phyloP scores from a whole-genome alignment of 257 asterid genomes.

The Ligustrum vulgare region DNA sequence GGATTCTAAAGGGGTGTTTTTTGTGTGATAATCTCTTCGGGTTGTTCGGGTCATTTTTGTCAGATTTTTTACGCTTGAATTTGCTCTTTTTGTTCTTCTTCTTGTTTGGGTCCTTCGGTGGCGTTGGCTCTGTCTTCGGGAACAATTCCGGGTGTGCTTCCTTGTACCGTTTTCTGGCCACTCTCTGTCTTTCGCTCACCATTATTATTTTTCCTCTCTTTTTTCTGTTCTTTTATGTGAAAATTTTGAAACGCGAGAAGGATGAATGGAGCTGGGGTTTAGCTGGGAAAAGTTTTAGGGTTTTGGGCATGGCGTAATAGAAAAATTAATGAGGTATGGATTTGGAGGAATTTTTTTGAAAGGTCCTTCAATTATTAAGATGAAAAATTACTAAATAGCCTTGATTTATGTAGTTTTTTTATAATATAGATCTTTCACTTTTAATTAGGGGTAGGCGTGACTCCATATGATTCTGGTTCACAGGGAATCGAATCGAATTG shows the following conservation, averaged over 20 bases:
- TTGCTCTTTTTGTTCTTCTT: constrained; percentile 41
- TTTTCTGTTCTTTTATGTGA: not conserved
- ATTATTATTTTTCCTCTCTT: constrained; percentile 25
- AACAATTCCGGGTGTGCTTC: constrained; percentile 73
- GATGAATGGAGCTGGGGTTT: not conserved
- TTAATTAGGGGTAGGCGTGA: too few relatives aligned
- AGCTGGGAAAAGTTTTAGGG: not conserved
- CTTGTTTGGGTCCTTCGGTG: constrained; percentile 65
- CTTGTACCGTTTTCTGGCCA: constrained; percentile 56
- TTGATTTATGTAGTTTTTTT: too few relatives aligned
- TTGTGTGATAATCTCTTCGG: constrained; percentile 40
- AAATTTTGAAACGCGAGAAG: not conserved
- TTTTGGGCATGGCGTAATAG: not conserved
- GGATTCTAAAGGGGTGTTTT: constrained; percentile 74
- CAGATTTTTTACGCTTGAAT: constrained; percentile 57
- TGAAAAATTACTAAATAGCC: too few relatives aligned
- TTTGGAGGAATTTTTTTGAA: not conserved
- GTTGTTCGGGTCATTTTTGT: constrained; percentile 35
- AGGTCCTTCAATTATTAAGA: not conserved
- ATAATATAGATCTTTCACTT: too few relatives aligned
- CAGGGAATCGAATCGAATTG: too few relatives aligned
- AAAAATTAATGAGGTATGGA: not conserved
- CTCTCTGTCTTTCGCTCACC: constrained; percentile 76
- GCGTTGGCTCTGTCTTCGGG: constrained; percentile 68
- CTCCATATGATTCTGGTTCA: too few relatives aligned